Evolutionary conservation across 306 rosid genomes (phyloP), one percentile per base, ranked within the genome.

Genomic region (Vachellia pachyceras): DNA sequence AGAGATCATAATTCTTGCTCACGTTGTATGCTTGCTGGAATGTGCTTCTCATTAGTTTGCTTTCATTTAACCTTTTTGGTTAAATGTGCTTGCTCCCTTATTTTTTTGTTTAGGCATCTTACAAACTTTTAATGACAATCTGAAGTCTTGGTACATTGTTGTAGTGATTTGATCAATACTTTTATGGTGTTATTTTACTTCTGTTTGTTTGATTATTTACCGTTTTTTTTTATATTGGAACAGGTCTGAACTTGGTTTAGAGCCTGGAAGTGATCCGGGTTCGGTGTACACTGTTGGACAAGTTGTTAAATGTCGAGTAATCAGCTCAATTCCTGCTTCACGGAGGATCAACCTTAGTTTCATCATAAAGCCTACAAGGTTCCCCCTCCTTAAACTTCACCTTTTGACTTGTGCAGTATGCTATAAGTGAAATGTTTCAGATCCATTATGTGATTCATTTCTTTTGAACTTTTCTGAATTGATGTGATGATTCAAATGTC

Each of bases 211-310:
- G 44, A 64, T 75, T 73, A 76, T 70, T 83, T 52, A 69, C 57
- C 84, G 36, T 78, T 81, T 77, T 72, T 42, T 23, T 72, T 42
- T 23, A 77, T 85, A 60, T 69, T 86, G 63, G 75, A 76, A 76
- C 94, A 95, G 98, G 84, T 89, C 94, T 82, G 98, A 95, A 87
- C 97, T 95, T 23, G 97, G 92, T 77, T 72, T 95, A 81, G 97
- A 91, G 84, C 89, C 97, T 45, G 98, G 97, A 79, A 84, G 82
- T 72, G 91, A 88, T 85, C 95, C 99, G 42, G 81, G 84, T 87
- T 80, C 83, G 22, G 83, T 88, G 67, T 95, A 90, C 83, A 94
- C 89, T 86, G 93, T 90, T 74, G 99, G 95, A 17, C 97, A 95
- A 91, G 99, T 90, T 50, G 89, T 95, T 85, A 95, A 95, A 88